phyloP scores from a whole-genome alignment of 768 basidiomycete genomes.

The Austroboletus festivus region DNA sequence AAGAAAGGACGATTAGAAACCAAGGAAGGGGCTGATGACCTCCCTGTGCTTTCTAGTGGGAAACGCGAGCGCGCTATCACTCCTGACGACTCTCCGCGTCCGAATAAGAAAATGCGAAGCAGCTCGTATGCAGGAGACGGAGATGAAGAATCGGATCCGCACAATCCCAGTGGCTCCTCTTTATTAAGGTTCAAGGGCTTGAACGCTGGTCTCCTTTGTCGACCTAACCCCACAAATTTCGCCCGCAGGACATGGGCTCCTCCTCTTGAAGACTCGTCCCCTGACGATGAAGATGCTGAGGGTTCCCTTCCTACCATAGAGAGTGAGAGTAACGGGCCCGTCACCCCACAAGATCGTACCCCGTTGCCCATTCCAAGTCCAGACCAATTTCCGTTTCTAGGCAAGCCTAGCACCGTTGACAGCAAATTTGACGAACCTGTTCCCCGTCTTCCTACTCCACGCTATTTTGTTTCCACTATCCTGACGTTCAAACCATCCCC shows the following conservation, averaged over 20 bases:
- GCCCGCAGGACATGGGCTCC: slow-evolving; percentile 58
- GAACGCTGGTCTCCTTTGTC: slow-evolving; percentile 49
- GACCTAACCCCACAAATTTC: slow-evolving; percentile 60
- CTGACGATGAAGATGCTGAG: slow-evolving; percentile 29
- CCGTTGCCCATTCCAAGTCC: slow-evolving; percentile 40
- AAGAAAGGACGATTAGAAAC: slow-evolving; percentile 20
- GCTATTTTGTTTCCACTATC: slow-evolving; percentile 34
- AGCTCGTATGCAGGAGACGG: slow-evolving; percentile 17
- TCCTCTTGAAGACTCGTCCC: slow-evolving; percentile 33
- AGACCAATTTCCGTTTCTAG: slow-evolving; percentile 26
- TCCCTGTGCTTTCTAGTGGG: slow-evolving; percentile 11
- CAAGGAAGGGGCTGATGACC: slow-evolving; percentile 10
- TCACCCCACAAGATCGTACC: slow-evolving; percentile 54
- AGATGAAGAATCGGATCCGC: slow-evolving; percentile 29
- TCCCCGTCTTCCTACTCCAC: slow-evolving; percentile 25
- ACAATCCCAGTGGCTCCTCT: slow-evolving; percentile 24
- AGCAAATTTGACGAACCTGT: slow-evolving; percentile 22
- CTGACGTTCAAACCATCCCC: slow-evolving; percentile 61
- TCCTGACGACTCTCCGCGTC: slow-evolving; percentile 25
- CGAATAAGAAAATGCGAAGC: slow-evolving; percentile 27
- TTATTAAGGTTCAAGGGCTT: slow-evolving; percentile 30
- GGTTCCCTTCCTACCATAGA: slow-evolving; percentile 38
- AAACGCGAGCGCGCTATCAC: slow-evolving; percentile 23
- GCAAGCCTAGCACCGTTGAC: slow-evolving; percentile 12
- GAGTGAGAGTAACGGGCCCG: slow-evolving; percentile 49